Evolutionary conservation across 2,329 filamentous ascomycete genomes (phyloP).

Genomic region (Huntiella bhutanensis): DNA sequence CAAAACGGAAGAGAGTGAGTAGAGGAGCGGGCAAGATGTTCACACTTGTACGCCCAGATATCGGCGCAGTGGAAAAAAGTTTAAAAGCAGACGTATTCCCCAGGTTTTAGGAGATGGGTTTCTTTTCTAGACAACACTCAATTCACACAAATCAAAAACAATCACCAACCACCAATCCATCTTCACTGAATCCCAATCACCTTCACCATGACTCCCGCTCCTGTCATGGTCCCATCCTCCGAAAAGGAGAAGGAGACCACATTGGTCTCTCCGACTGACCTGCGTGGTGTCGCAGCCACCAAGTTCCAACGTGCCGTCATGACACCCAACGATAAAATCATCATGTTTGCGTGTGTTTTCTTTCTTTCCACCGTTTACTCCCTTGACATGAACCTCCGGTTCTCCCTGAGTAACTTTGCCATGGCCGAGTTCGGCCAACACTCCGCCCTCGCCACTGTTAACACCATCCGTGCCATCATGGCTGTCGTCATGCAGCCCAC

Average conservation of each 20-base stretch:
- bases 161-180: background rate
- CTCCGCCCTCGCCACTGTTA: slow-evolving; percentile 37
- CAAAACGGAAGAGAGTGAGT: no score
- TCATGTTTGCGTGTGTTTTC: slow-evolving; percentile 42
- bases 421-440: slow-evolving; percentile 31
- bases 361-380: slow-evolving; percentile 45
- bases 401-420: slow-evolving; percentile 35
- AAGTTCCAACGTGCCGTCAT: slow-evolving; percentile 34
- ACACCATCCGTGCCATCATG: slow-evolving; percentile 37
- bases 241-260: no score
- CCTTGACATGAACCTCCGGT: slow-evolving; percentile 37
- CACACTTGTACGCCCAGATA: no score
- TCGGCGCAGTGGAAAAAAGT: no score
- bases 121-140: no score
- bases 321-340: slow-evolving; percentile 29
- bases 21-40: no score
- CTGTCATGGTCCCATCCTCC: no score
- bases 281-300: slow-evolving; percentile 37
- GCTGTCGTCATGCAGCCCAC: slow-evolving; percentile 38
- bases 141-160: no score
- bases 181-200: background rate
- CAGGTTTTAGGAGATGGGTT: no score
- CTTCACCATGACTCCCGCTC: background rate
- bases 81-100: no score
- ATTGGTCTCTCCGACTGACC: slow-evolving; percentile 15